Percentiles rank a stretch among this genome's conserved stretches.
These are phyloP conservation scores for Ceriops zippeliana DNA, from an alignment of 345 rosid genomes.

Conservation along the genomic window DNA sequence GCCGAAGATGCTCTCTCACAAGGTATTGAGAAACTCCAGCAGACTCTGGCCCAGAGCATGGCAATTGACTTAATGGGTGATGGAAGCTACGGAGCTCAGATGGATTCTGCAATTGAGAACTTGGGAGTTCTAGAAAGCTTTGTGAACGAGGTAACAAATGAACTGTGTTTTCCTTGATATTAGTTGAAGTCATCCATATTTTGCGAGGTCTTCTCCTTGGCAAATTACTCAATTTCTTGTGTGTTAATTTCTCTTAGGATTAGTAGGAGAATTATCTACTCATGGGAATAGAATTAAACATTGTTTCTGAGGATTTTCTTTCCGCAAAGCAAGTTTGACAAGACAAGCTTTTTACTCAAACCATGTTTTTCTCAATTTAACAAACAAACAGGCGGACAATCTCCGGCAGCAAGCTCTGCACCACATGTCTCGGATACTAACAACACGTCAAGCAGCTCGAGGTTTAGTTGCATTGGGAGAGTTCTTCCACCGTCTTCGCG, in stretches of 20 bases:
- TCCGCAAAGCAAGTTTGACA: not conserved
- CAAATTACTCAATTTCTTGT: not conserved
- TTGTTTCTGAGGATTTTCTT: not conserved
- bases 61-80: slow-evolving; percentile 38
- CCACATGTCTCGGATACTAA: slow-evolving; percentile 47
- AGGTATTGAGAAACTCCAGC: slow-evolving; percentile 43
- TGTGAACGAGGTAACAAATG: slow-evolving; percentile 62
- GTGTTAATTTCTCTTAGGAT: not conserved
- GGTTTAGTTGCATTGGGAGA: slow-evolving; percentile 41
- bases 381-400: slow-evolving; percentile 70
- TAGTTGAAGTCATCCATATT: not conserved
- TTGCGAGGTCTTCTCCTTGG: not conserved
- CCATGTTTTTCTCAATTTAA: not conserved
- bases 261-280: not conserved
- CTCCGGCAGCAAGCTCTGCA: slow-evolving; percentile 46
- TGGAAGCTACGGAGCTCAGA: slow-evolving; percentile 37
- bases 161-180: not conserved
- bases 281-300: not conserved
- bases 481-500: slow-evolving; percentile 43
- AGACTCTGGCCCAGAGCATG: slow-evolving; percentile 47
- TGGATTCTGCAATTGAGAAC: slow-evolving; percentile 56
- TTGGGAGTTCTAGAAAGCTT: slow-evolving; percentile 74
- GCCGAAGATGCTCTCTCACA: slow-evolving; percentile 77
- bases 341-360: not conserved
- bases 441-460: slow-evolving; percentile 37